A percentile compares a stretch with the other conserved stretches of the same genome.
These are phyloP conservation scores for Deakozyma indianensis DNA, from an alignment of 805 yeast species.

Conservation along the genomic window DNA sequence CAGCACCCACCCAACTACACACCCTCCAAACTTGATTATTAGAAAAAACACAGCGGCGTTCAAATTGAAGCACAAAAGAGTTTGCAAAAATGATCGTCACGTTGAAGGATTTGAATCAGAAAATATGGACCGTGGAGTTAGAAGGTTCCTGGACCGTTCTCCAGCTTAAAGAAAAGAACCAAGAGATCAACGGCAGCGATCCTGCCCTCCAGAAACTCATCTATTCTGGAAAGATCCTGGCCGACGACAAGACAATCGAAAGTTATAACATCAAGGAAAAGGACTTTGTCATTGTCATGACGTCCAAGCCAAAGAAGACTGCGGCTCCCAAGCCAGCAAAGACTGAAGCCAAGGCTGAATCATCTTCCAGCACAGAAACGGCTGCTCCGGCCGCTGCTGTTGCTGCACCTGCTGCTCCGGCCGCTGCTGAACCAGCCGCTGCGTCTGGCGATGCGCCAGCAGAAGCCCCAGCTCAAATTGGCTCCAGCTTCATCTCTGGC, in stretches of 20 bases:
- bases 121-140: slow-evolving; percentile 66
- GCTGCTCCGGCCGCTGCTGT: slow-evolving; percentile 7
- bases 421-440: slow-evolving; percentile 18
- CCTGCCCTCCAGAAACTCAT: slow-evolving; percentile 72
- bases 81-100: slow-evolving; percentile 47
- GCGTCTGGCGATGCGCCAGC: slow-evolving; percentile 15
- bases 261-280: slow-evolving; percentile 65
- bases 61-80: too few species aligned
- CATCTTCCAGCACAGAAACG: slow-evolving; percentile 9
- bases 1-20: too few species aligned
- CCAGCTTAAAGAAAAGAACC: slow-evolving; percentile 61
- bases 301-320: slow-evolving; percentile 28
- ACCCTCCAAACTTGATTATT: too few species aligned
- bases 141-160: slow-evolving; percentile 54
- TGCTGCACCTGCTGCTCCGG: slow-evolving; percentile 12
- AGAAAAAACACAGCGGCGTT: too few species aligned
- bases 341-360: slow-evolving; percentile 13
- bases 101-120: slow-evolving; percentile 88
- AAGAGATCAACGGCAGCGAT: slow-evolving; percentile 52
- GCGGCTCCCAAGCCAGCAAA: slow-evolving; percentile 7
- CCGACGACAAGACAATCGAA: slow-evolving; percentile 63
- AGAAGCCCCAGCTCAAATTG: slow-evolving; percentile 15
- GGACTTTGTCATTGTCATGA: slow-evolving; percentile 88
- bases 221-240: slow-evolving; percentile 82
- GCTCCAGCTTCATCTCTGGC: slow-evolving; percentile 46